phyloP scores from a whole-genome alignment of 495 filamentous ascomycete genomes.

The Recurvomyces mirabilis region DNA sequence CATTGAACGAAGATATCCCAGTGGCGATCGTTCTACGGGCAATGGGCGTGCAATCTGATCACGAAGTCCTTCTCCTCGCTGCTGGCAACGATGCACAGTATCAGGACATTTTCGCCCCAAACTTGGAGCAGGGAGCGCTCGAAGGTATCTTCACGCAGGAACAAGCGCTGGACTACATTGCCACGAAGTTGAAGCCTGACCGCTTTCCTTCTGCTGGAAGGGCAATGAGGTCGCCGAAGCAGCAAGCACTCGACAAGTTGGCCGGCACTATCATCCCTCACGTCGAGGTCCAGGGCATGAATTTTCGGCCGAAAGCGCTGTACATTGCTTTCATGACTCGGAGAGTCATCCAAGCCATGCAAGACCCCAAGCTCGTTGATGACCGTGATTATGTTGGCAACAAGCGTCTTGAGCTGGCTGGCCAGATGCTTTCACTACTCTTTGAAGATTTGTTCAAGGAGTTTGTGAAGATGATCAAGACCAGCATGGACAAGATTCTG shows the following conservation, averaged over 20 bases:
- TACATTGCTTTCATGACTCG: slow-evolving; percentile 95
- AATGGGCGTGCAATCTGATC: slow-evolving; percentile 84
- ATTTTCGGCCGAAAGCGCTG: slow-evolving; percentile 89
- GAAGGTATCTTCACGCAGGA: slow-evolving; percentile 79
- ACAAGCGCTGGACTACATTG: slow-evolving; percentile 87
- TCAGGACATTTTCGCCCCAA: slow-evolving; percentile 86
- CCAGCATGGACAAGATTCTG: slow-evolving; percentile 83
- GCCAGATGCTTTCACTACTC: slow-evolving; percentile 84
- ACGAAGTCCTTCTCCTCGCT: slow-evolving; percentile 82
- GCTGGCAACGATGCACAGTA: slow-evolving; percentile 74
- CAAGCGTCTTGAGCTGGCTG: slow-evolving; percentile 86
- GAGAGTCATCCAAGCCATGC: slow-evolving; percentile 82
- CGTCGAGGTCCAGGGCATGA: slow-evolving; percentile 74
- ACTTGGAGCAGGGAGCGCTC: slow-evolving; percentile 82
- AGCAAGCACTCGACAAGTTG: slow-evolving; percentile 85
- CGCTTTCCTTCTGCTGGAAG: slow-evolving; percentile 16
- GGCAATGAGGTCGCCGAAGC: slow-evolving; percentile 54
- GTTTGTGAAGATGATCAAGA: slow-evolving; percentile 75
- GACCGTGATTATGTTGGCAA: slow-evolving; percentile 98
- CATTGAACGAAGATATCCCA: slow-evolving; percentile 80
- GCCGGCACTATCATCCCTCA: slow-evolving; percentile 86
- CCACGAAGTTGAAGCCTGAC: slow-evolving; percentile 58
- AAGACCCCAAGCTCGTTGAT: slow-evolving; percentile 78
- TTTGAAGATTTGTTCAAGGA: slow-evolving; percentile 98
- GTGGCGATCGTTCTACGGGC: slow-evolving; percentile 87